These are phyloP conservation scores for Venturia effusa DNA, from an alignment of 2,329 filamentous ascomycete species.

Conservation along the genomic window DNA sequence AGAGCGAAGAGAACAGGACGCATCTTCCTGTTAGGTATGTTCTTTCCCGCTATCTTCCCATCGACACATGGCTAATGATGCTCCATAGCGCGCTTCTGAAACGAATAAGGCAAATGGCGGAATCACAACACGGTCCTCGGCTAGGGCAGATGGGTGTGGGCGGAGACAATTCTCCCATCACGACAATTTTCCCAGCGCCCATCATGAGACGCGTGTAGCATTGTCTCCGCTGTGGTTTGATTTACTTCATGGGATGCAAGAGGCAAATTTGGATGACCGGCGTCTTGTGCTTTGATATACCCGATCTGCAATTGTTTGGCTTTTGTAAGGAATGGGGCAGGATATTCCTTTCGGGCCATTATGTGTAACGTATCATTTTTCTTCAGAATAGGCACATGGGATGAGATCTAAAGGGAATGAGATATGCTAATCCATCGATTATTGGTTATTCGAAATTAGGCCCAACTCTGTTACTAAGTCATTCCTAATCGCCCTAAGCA, in stretches of 20 bases:
- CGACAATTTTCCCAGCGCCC: background rate
- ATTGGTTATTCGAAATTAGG: background rate
- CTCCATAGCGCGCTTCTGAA: slow-evolving; percentile 32
- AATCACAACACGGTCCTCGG: slow-evolving; percentile 16
- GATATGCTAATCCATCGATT: background rate
- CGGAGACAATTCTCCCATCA: background rate
- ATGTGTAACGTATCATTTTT: background rate
- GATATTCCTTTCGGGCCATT: background rate
- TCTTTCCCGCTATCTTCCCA: background rate
- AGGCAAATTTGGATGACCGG: background rate
- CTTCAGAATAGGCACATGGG: background rate
- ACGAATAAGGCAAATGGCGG: slow-evolving; percentile 32
- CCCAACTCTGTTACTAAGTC: too few species aligned
- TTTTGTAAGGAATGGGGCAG: background rate
- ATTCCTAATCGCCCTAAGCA: too few species aligned
- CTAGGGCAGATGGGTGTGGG: background rate
- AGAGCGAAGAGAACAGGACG: slow-evolving; percentile 8
- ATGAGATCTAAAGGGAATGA: background rate
- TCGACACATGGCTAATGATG: background rate
- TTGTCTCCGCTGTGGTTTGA: background rate
- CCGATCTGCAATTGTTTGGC: background rate
- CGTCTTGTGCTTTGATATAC: slow-evolving; percentile 2
- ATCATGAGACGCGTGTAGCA: background rate
- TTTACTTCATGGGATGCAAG: background rate
- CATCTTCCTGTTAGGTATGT: slow-evolving; percentile 12